A percentile compares a stretch with the other conserved stretches of the same genome.
These are phyloP conservation scores for Cystobasidium onofrii DNA, from an alignment of 768 basidiomycete species.

Conservation along the genomic window DNA sequence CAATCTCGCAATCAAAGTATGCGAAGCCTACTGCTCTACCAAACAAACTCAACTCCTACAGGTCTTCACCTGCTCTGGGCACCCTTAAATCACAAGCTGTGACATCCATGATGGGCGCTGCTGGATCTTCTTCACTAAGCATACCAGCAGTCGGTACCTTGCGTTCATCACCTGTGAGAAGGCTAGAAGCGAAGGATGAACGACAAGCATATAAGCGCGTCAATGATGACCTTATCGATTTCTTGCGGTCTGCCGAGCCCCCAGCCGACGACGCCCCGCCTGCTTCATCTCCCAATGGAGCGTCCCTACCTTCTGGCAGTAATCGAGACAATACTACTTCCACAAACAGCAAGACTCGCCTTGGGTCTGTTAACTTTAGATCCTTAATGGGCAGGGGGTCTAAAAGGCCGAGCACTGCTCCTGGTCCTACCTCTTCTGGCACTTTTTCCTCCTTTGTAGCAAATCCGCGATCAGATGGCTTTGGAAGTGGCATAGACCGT, in stretches of 20 bases:
- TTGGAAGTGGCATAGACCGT: neutral
- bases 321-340: neutral
- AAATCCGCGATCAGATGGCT: too few species aligned
- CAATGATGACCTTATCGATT: slow-evolving; percentile 24
- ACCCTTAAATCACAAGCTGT: neutral
- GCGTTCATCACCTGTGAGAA: neutral
- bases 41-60: neutral
- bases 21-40: neutral
- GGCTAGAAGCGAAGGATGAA: slow-evolving; percentile 21
- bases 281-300: neutral
- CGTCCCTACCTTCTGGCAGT: neutral
- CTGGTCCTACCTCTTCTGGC: neutral
- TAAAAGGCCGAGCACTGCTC: neutral
- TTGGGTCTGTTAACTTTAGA: neutral
- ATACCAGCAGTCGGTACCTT: neutral
- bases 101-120: neutral
- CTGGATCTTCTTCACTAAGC: neutral
- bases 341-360: neutral
- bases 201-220: neutral
- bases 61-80: neutral
- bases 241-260: neutral
- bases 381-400: neutral
- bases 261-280: neutral
- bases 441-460: neutral
- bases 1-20: neutral